A percentile compares a stretch with the other conserved stretches of the same genome.
Evolutionary conservation across 371 early-diverging fungal species (phyloP).

Genomic region (Rhizomucor miehei): DNA sequence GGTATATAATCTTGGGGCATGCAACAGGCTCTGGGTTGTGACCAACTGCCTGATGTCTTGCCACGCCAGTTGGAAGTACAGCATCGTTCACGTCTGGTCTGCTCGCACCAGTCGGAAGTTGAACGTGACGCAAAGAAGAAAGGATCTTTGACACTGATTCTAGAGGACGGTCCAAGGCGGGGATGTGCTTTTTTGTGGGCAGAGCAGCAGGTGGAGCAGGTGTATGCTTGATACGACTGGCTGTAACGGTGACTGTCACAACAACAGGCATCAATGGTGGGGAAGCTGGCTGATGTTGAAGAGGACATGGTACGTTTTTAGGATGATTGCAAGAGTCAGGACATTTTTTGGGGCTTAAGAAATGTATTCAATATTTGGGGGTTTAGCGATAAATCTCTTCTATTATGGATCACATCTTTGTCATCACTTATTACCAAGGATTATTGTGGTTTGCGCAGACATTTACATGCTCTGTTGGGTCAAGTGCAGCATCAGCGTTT

Average conservation of each 20-base stretch:
- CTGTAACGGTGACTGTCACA: background rate
- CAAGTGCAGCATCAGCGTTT: background rate
- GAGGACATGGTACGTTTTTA: conserved; percentile 18
- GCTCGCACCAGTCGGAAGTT: too few relatives aligned
- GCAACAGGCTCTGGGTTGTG: too few relatives aligned
- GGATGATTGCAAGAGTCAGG: conserved; percentile 21
- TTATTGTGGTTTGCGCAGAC: conserved; percentile 12
- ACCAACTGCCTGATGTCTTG: too few relatives aligned
- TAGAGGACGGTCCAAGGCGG: too few relatives aligned
- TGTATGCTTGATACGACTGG: background rate
- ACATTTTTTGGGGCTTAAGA: too few relatives aligned
- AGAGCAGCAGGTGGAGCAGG: background rate
- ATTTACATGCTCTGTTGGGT: background rate
- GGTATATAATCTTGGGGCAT: conserved; percentile 11
- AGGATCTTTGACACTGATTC: too few relatives aligned
- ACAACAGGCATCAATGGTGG: conserved; percentile 1
- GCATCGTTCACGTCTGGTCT: too few relatives aligned
- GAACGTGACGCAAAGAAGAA: too few relatives aligned
- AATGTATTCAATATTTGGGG: too few relatives aligned
- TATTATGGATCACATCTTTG: background rate
- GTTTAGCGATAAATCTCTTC: conserved; percentile 8
- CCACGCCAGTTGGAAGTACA: too few relatives aligned
- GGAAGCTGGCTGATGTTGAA: conserved; percentile 14
- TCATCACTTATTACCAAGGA: conserved; percentile 14
- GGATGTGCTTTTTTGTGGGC: too few relatives aligned